A percentile compares a stretch with the other conserved stretches of the same genome.
phyloP scores from a whole-genome alignment of 768 basidiomycete species.

The Chalciporus sphaerocephalus region DNA sequence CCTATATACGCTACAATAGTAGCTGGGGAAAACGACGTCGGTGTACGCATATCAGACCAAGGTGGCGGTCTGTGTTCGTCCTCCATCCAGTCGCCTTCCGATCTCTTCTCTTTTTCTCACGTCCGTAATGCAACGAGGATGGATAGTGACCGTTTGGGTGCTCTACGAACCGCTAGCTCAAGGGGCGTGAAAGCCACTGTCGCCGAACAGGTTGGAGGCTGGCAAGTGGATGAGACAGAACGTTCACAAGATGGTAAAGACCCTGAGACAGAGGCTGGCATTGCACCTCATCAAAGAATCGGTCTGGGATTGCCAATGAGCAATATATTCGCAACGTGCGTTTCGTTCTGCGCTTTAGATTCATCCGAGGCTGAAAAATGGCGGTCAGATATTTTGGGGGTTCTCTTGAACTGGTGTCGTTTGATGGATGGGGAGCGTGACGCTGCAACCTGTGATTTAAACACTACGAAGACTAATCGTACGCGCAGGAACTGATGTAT shows the following conservation, averaged over 20 bases:
- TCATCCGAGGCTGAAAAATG: background rate
- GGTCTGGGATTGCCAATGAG: conserved; percentile 88
- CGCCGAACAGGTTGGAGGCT: conserved; percentile 64
- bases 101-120: conserved; percentile 89
- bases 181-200: conserved; percentile 74
- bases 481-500: conserved; percentile 71
- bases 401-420: conserved; percentile 67
- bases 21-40: conserved; percentile 66
- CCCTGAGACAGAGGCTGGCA: conserved; percentile 42
- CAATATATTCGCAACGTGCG: conserved; percentile 79
- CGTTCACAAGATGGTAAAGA: conserved; percentile 26
- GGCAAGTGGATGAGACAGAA: conserved; percentile 29
- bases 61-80: conserved; percentile 71
- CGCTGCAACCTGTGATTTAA: background rate
- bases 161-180: conserved; percentile 58
- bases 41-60: conserved; percentile 87
- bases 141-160: conserved; percentile 61
- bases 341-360: conserved; percentile 4
- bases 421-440: conserved; percentile 78
- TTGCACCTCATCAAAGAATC: conserved; percentile 57
- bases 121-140: conserved; percentile 69
- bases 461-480: conserved; percentile 2
- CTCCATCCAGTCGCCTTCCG: conserved; percentile 59
- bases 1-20: conserved; percentile 72
- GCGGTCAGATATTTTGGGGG: conserved; percentile 73